phyloP scores from a whole-genome alignment of 202 grass and related monocot species.

The Musa balbisiana region DNA sequence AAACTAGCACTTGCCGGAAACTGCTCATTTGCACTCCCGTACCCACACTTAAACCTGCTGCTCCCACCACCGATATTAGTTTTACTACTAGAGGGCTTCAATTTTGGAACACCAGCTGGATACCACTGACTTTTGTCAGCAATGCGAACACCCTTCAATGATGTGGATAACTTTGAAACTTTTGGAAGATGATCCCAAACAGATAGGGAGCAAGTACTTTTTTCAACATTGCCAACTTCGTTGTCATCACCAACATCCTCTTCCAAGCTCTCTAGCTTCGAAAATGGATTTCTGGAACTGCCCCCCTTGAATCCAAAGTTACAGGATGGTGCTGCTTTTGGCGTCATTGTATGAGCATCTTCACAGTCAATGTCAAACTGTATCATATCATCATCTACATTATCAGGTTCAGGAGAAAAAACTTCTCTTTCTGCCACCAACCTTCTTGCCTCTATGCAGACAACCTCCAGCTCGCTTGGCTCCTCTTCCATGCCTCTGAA shows the following conservation, averaged over 20 bases:
- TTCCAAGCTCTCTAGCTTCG: slow-evolving; percentile 11
- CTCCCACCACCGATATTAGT: background rate
- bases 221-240: background rate
- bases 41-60: slow-evolving; percentile 6
- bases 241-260: slow-evolving; percentile 9
- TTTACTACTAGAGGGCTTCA: background rate
- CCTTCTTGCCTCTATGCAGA: slow-evolving; percentile 19
- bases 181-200: background rate
- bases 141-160: slow-evolving; percentile 15
- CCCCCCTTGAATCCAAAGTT: slow-evolving; percentile 5
- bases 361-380: slow-evolving; percentile 22
- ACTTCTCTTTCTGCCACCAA: slow-evolving; percentile 10
- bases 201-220: background rate
- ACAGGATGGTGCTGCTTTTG: background rate
- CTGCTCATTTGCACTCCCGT: slow-evolving; percentile 12
- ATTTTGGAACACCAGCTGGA: slow-evolving; percentile 2
- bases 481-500: slow-evolving; percentile 18
- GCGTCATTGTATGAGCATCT: background rate
- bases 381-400: background rate
- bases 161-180: slow-evolving; percentile 2
- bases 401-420: slow-evolving; percentile 12
- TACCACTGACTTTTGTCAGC: slow-evolving; percentile 2
- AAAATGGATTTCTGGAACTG: slow-evolving; percentile 8
- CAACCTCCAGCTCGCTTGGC: slow-evolving; percentile 19
- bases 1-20: slow-evolving; percentile 6